Conservation (phyloP, 129 eudicot species). For the Pseudognaphalium luteoalbum region DNA sequence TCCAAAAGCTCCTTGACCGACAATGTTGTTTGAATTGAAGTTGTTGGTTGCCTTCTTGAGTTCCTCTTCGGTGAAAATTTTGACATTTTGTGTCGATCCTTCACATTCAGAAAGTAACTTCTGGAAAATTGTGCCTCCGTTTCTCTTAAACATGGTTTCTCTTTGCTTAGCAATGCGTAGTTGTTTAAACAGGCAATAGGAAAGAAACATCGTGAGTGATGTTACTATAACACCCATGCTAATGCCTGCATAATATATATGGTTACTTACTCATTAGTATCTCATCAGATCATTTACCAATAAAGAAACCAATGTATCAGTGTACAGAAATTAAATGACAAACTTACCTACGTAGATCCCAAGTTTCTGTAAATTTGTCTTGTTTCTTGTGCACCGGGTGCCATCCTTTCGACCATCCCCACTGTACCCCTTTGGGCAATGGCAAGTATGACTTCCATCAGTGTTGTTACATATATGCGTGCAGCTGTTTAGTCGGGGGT, state of each 20-base stretch:
- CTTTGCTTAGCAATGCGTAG: conserved; percentile 16
- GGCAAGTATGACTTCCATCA: conserved; percentile 7
- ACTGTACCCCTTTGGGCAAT: conserved; percentile 6
- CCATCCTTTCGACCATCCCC: conserved; percentile 10
- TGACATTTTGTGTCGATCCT: conserved; percentile 16
- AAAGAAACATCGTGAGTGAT: conserved; percentile 17
- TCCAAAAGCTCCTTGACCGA: conserved; percentile 27
- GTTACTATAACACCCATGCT: conserved; percentile 16
- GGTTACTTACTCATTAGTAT: not conserved
- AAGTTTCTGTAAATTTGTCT: conserved; percentile 12
- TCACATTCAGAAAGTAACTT: conserved; percentile 29
- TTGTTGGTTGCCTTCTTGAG: conserved; percentile 32
- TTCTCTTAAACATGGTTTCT: conserved; percentile 28
- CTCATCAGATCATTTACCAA: not conserved
- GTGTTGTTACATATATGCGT: not conserved
- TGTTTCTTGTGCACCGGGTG: not conserved
- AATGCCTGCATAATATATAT: conserved; percentile 12
- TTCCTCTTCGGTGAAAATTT: conserved; percentile 28
- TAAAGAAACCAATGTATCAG: no score
- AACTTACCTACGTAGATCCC: conserved; percentile 23
- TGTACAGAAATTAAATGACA: not conserved
- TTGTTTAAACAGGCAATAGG: conserved; percentile 26
- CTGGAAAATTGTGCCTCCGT: conserved; percentile 27
- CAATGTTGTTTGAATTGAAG: conserved; percentile 7
- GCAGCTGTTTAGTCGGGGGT: conserved; percentile 2